A percentile compares a stretch with the other conserved stretches of the same genome.
Conservation (phyloP, 768 basidiomycete species). For the Suillus clintonianus region DNA sequence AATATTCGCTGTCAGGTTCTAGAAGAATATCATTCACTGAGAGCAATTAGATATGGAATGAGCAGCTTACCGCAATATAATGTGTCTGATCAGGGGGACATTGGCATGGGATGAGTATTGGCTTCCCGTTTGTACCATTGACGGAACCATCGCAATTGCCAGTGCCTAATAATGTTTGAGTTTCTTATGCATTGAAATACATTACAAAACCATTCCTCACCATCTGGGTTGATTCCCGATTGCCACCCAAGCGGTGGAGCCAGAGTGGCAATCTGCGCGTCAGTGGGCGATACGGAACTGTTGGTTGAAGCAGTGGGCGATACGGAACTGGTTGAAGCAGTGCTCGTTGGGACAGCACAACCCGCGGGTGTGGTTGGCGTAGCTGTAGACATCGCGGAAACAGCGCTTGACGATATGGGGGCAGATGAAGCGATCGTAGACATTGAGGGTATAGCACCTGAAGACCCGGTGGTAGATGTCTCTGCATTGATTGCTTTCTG, state of each 20-base stretch:
- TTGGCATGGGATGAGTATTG: slow-evolving; percentile 35
- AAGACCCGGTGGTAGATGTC: slow-evolving; percentile 6
- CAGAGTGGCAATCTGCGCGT: slow-evolving; percentile 39
- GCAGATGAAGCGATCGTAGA: background rate
- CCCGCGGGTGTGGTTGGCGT: background rate
- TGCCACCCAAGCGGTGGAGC: slow-evolving; percentile 59
- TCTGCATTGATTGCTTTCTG: slow-evolving; percentile 25
- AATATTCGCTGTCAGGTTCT: slow-evolving; percentile 42
- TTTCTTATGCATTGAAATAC: background rate
- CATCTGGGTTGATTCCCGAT: slow-evolving; percentile 61
- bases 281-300: slow-evolving; percentile 17
- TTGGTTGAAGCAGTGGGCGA: slow-evolving; percentile 6
- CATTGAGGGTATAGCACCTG: background rate
- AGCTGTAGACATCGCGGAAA: background rate
- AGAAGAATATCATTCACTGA: background rate
- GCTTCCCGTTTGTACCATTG: slow-evolving; percentile 30
- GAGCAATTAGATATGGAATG: background rate
- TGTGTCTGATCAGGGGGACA: slow-evolving; percentile 33
- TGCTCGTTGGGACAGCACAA: background rate
- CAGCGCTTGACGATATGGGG: background rate
- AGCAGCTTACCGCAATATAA: slow-evolving; percentile 23
- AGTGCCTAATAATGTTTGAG: slow-evolving; percentile 22
- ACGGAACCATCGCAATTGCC: slow-evolving; percentile 41
- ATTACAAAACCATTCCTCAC: slow-evolving; percentile 31
- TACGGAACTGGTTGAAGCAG: slow-evolving; percentile 9